Percentiles rank a stretch among this genome's conserved stretches.
Conservation (phyloP, 495 filamentous ascomycete genomes). For the Annulohypoxylon moriforme region DNA sequence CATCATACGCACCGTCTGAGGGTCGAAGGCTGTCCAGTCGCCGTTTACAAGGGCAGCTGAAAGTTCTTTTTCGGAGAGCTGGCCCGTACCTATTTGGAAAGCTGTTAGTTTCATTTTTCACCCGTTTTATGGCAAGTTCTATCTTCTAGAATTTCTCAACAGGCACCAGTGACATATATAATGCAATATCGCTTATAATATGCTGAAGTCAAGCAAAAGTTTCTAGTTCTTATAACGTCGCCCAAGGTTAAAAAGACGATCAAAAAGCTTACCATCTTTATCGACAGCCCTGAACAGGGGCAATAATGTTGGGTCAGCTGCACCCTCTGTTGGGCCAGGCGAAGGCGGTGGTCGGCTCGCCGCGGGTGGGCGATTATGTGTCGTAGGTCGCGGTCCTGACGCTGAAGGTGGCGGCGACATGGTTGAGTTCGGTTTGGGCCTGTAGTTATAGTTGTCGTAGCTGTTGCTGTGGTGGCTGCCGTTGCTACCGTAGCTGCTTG, state of each 20-base stretch:
- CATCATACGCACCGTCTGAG: constrained; percentile 98
- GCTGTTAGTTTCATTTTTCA: constrained; percentile 4
- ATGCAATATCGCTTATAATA: not conserved
- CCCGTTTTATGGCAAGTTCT: not conserved
- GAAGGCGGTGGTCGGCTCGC: constrained; percentile 73
- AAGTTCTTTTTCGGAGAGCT: constrained; percentile 88
- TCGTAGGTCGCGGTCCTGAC: constrained; percentile 60
- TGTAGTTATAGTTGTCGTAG: constrained; percentile 36
- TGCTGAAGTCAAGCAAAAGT: not conserved
- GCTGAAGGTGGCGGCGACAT: constrained; percentile 57
- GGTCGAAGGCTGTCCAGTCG: constrained; percentile 93
- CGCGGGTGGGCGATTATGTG: constrained; percentile 64
- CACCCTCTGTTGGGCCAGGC: constrained; percentile 68
- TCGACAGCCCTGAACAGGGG: constrained; percentile 94
- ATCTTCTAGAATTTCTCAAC: not conserved
- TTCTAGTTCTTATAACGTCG: not conserved
- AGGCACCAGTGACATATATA: not conserved
- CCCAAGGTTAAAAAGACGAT: not conserved
- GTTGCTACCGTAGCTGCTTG: constrained; percentile 31
- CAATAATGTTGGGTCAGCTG: constrained; percentile 78
- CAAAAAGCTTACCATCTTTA: constrained; percentile 69
- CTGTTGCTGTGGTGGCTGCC: constrained; percentile 16
- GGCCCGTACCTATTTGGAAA: constrained; percentile 70
- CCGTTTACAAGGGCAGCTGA: constrained; percentile 94
- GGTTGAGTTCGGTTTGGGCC: constrained; percentile 40